Evolutionary conservation across 2,329 filamentous ascomycete species (phyloP).

Genomic region (Talaromyces sp.): DNA sequence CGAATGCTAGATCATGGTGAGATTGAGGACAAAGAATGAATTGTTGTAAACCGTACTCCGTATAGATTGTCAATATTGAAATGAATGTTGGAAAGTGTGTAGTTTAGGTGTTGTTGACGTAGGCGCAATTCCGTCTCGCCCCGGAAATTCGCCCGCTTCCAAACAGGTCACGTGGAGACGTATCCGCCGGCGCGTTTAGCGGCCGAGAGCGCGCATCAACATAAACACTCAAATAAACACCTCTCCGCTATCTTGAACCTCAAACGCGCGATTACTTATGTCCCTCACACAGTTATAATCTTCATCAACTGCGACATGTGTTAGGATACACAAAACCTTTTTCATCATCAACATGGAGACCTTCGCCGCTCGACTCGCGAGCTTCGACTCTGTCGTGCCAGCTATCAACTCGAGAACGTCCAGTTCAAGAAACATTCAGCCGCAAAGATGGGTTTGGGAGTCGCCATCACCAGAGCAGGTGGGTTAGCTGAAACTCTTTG

Average conservation of each 20-base stretch:
- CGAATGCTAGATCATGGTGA: neutral
- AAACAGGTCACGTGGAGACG: slow-evolving; percentile 8
- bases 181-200: slow-evolving; percentile 8
- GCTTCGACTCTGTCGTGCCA: slow-evolving; percentile 65
- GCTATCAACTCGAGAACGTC: slow-evolving; percentile 69
- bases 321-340: neutral
- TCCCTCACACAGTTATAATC: neutral
- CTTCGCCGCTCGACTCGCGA: slow-evolving; percentile 72
- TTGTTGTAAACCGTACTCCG: neutral
- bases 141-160: neutral
- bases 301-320: neutral
- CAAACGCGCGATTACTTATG: neutral
- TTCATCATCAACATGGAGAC: slow-evolving; percentile 52
- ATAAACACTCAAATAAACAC: slow-evolving; percentile 1
- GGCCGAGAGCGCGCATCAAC: slow-evolving; percentile 1
- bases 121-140: slow-evolving; percentile 6
- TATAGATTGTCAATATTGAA: neutral
- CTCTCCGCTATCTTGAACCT: neutral
- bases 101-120: slow-evolving; percentile 4
- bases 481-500: slow-evolving; percentile 26
- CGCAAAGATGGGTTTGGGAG: slow-evolving; percentile 72
- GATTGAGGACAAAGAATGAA: neutral
- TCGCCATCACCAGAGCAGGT: slow-evolving; percentile 64
- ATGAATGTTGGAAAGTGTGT: neutral
- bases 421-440: slow-evolving; percentile 56